Evolutionary conservation across 2,329 filamentous ascomycete genomes (phyloP).

Genomic region (Fusarium fujikuroi): DNA sequence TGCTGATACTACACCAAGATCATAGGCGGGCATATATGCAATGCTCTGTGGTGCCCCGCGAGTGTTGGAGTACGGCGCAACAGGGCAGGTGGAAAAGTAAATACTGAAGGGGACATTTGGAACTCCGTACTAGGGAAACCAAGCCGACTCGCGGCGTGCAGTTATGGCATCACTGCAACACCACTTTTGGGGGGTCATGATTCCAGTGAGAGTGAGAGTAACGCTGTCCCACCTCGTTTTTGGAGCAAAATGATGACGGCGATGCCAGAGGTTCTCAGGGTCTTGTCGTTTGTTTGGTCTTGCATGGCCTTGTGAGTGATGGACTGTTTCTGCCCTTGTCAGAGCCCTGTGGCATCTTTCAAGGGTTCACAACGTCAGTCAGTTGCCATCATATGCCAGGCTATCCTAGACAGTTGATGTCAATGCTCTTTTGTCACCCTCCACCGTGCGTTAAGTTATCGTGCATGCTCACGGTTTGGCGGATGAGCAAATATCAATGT

Average conservation of each 20-base stretch:
- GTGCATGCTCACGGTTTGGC: slow-evolving; percentile 8
- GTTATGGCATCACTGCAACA: slow-evolving; percentile 45
- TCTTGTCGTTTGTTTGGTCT: slow-evolving; percentile 35
- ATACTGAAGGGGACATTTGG: background rate
- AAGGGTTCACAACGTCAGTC: slow-evolving; percentile 43
- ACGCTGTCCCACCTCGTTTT: slow-evolving; percentile 40
- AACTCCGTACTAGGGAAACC: slow-evolving; percentile 7
- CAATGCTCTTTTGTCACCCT: slow-evolving; percentile 40
- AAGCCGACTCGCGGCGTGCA: slow-evolving; percentile 32
- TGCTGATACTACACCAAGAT: slow-evolving; percentile 25
- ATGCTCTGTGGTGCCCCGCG: slow-evolving; percentile 24
- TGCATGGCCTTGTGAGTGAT: slow-evolving; percentile 13
- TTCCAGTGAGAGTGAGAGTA: slow-evolving; percentile 20
- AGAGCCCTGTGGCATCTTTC: slow-evolving; percentile 35
- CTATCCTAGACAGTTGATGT: slow-evolving; percentile 42
- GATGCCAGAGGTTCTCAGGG: slow-evolving; percentile 36
- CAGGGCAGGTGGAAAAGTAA: slow-evolving; percentile 31
- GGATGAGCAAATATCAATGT: slow-evolving; percentile 16
- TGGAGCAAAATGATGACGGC: slow-evolving; percentile 45
- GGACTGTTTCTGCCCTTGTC: slow-evolving; percentile 17
- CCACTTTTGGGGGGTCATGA: slow-evolving; percentile 33
- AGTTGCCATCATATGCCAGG: slow-evolving; percentile 33
- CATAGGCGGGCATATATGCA: slow-evolving; percentile 25
- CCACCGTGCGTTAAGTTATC: slow-evolving; percentile 17
- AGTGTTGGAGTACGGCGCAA: slow-evolving; percentile 18